These are phyloP conservation scores for Boletus reticulatus DNA, from an alignment of 768 basidiomycete genomes.

Conservation along the genomic window DNA sequence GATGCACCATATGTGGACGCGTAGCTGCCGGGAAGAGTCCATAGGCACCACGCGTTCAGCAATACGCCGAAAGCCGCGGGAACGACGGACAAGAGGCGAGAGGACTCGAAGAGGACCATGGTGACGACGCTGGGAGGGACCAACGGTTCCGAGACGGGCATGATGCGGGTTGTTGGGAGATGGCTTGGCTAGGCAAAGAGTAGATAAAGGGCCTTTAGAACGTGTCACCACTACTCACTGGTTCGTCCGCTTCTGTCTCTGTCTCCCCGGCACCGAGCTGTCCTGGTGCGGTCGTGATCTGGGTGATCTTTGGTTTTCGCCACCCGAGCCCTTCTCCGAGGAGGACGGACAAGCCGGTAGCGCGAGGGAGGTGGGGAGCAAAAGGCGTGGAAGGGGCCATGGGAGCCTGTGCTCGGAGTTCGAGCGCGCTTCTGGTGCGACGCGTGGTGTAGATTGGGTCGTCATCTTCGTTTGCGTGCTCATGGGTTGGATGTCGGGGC, in stretches of 20 bases:
- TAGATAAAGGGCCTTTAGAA: slow-evolving; percentile 8
- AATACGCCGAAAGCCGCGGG: slow-evolving; percentile 68
- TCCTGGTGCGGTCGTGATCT: slow-evolving; percentile 64
- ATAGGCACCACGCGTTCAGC: slow-evolving; percentile 56
- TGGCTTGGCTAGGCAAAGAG: slow-evolving; percentile 47
- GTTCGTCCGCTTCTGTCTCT: slow-evolving; percentile 76
- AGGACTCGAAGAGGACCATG: slow-evolving; percentile 66
- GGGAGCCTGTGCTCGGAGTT: slow-evolving; percentile 13
- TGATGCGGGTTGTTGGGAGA: slow-evolving; percentile 67
- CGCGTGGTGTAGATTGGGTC: slow-evolving; percentile 17
- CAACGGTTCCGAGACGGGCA: slow-evolving; percentile 47
- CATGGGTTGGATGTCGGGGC: neutral
- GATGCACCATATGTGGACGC: slow-evolving; percentile 4
- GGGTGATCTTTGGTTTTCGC: slow-evolving; percentile 38
- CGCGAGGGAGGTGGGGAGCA: slow-evolving; percentile 9
- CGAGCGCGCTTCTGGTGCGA: slow-evolving; percentile 23
- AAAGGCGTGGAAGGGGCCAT: slow-evolving; percentile 3
- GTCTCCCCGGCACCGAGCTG: slow-evolving; percentile 69
- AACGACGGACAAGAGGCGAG: slow-evolving; percentile 67
- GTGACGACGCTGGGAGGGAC: slow-evolving; percentile 50
- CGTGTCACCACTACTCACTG: slow-evolving; percentile 42
- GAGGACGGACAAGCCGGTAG: slow-evolving; percentile 21
- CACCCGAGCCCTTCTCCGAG: slow-evolving; percentile 28
- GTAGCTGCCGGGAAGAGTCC: slow-evolving; percentile 39
- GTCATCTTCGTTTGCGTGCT: slow-evolving; percentile 1